A percentile compares a stretch with the other conserved stretches of the same genome.
Evolutionary conservation across 2,329 filamentous ascomycete species (phyloP).

Genomic region (Ophiognomonia clavigignenti-juglandacearum): DNA sequence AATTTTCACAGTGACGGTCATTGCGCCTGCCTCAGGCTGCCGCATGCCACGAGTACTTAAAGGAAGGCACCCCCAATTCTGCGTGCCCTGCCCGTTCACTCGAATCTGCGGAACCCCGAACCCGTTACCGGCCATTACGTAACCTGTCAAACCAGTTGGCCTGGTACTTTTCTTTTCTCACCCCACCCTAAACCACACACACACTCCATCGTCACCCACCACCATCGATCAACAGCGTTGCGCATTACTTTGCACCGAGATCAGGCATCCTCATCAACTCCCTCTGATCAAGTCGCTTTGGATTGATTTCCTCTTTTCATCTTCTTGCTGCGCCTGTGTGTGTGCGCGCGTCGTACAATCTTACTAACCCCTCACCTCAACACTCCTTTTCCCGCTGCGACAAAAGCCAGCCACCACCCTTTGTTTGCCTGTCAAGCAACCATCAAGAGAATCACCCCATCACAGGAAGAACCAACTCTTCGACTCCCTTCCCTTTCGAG

Average conservation of each 20-base stretch:
- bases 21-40: conserved; percentile 28
- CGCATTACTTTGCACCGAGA: neutral
- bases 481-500: conserved; percentile 12
- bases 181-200: conserved; percentile 27
- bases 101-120: conserved; percentile 50
- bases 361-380: neutral
- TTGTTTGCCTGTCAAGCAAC: conserved; percentile 11
- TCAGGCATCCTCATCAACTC: neutral
- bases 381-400: conserved; percentile 7
- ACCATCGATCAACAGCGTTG: too few species aligned
- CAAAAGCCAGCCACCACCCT: conserved; percentile 3
- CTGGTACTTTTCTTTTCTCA: conserved; percentile 28
- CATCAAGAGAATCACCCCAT: conserved; percentile 1
- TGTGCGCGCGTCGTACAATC: conserved; percentile 5
- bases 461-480: neutral
- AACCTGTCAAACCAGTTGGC: conserved; percentile 42
- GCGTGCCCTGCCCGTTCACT: conserved; percentile 36
- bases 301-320: conserved; percentile 1
- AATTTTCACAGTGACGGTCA: conserved; percentile 28
- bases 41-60: conserved; percentile 14
- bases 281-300: neutral
- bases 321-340: conserved; percentile 12
- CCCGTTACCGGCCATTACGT: conserved; percentile 51
- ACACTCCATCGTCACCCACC: conserved; percentile 21
- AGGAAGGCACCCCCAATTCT: conserved; percentile 36